Conservation (phyloP, 2,329 filamentous ascomycete species). For the Cyphellophora attinorum region DNA sequence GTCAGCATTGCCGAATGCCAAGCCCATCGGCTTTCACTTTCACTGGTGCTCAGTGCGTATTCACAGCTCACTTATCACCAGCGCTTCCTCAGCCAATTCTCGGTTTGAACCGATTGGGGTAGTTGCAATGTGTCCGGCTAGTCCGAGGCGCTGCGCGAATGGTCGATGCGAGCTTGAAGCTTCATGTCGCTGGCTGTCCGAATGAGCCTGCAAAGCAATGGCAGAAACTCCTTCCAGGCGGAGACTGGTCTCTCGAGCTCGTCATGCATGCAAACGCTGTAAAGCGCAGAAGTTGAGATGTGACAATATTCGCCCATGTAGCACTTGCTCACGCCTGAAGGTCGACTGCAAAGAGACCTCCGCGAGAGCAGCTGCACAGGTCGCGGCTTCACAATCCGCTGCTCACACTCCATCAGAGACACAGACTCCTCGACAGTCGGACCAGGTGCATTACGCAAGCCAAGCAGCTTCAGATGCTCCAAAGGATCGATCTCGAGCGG, state of each 20-base stretch:
- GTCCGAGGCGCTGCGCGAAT: too few relatives aligned
- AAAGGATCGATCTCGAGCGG: conserved; percentile 1
- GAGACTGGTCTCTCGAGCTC: conserved; percentile 4
- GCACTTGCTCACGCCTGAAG: conserved; percentile 8
- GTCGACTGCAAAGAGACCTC: conserved; percentile 10
- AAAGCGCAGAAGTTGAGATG: conserved; percentile 12
- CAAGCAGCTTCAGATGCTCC: conserved; percentile 1
- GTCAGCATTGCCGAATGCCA: too few relatives aligned
- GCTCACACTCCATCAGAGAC: neutral
- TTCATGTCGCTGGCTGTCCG: too few relatives aligned
- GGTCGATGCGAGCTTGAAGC: too few relatives aligned
- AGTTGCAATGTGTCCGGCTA: too few relatives aligned
- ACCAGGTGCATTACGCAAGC: neutral
- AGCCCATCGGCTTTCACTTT: too few relatives aligned
- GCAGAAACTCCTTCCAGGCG: neutral
- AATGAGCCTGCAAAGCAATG: too few relatives aligned
- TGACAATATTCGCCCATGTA: conserved; percentile 10
- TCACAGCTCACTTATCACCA: too few relatives aligned
- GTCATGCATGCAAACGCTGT: conserved; percentile 11
- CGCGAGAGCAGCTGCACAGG: neutral
- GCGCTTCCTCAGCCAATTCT: too few relatives aligned
- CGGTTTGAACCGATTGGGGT: too few relatives aligned
- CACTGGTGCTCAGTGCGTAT: too few relatives aligned
- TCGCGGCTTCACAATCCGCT: neutral
- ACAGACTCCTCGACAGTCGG: too few relatives aligned